Conservation (phyloP, 2,329 filamentous ascomycete species). For the Fusarium setosum region DNA sequence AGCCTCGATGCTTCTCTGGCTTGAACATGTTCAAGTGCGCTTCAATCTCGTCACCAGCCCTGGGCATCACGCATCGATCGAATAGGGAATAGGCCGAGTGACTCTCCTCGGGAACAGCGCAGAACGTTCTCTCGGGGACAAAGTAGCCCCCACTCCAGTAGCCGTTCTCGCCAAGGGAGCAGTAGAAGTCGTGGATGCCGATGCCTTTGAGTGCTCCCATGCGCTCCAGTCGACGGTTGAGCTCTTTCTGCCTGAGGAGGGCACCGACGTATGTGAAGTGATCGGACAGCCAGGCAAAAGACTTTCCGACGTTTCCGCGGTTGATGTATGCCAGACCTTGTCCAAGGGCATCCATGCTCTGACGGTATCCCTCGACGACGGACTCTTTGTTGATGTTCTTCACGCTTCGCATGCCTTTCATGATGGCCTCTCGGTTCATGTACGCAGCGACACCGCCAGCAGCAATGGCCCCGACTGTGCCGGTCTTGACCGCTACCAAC, state of each 20-base stretch:
- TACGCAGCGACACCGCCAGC: slow-evolving; percentile 87
- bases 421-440: slow-evolving; percentile 77
- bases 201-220: slow-evolving; percentile 71
- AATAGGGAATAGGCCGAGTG: slow-evolving; percentile 56
- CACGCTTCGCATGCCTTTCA: slow-evolving; percentile 58
- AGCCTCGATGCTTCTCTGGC: slow-evolving; percentile 70
- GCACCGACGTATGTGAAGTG: slow-evolving; percentile 90
- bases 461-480: slow-evolving; percentile 82
- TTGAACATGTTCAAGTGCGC: slow-evolving; percentile 78
- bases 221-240: slow-evolving; percentile 74
- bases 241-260: slow-evolving; percentile 77
- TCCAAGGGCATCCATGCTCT: slow-evolving; percentile 60
- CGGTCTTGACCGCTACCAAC: slow-evolving; percentile 80
- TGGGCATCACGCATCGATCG: slow-evolving; percentile 70
- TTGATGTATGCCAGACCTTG: slow-evolving; percentile 69
- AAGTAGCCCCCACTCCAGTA: slow-evolving; percentile 70
- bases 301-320: slow-evolving; percentile 70
- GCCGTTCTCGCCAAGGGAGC: slow-evolving; percentile 78
- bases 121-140: slow-evolving; percentile 81
- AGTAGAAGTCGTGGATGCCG: slow-evolving; percentile 81
- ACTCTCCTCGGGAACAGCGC: slow-evolving; percentile 71
- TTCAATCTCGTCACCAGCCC: slow-evolving; percentile 75
- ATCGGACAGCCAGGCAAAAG: slow-evolving; percentile 81
- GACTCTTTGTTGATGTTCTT: slow-evolving; percentile 60
- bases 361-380: slow-evolving; percentile 60